Base-by-base conservation (phyloP, 2,329 filamentous ascomycete genomes). In the Monilinia aucupariae region DNA sequence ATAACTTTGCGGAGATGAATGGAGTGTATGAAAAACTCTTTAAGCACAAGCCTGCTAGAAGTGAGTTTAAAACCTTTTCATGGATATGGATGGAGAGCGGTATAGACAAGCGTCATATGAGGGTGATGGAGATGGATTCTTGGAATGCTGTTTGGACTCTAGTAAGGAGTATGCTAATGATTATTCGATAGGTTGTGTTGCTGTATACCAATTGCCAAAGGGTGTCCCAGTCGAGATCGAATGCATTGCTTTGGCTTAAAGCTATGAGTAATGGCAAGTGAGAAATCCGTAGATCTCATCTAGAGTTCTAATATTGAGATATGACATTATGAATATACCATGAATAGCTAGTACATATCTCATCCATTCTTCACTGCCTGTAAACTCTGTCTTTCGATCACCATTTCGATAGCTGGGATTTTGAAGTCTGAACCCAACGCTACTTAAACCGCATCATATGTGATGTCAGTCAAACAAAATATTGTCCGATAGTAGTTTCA, bases 191-290 rank as follows among this genome's bases (percentile, higher is more conserved):
- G 59, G 59, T 55, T 96, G 92, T 74, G 91, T 96, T 63, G 92
- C 92, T 10, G 92, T 96, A 68, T 92, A 96, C 81, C 87, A 90
- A 72, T 82, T 96, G 69, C 92, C 92, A 67, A 91, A 93, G 82
- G 87, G 87, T 63, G 92, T 93, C 37, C 89, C 91, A 61, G 87
- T 96, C 17, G 92, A 96, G 82, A 94, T 96, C 75, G 92, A 96
- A 83, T 90, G 87, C 74, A 90, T 94, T 80, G 91, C 91, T 66
- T 80, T 89, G 64, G 82, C 85, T 66, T 86, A 76, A 65, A 15
- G 39, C 34, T 4, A 27, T 17, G 50, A 15, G 17, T 7, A 12
- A 39, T 5, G 20, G 6, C 27, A 59, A 52, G 20, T 20, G 9
- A 43, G 15, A 34, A 27, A n/a, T 13, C n/a, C 20, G 17, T 55